Conservation (phyloP, 371 early-diverging fungal species). For the Haplosporangium sp. region DNA sequence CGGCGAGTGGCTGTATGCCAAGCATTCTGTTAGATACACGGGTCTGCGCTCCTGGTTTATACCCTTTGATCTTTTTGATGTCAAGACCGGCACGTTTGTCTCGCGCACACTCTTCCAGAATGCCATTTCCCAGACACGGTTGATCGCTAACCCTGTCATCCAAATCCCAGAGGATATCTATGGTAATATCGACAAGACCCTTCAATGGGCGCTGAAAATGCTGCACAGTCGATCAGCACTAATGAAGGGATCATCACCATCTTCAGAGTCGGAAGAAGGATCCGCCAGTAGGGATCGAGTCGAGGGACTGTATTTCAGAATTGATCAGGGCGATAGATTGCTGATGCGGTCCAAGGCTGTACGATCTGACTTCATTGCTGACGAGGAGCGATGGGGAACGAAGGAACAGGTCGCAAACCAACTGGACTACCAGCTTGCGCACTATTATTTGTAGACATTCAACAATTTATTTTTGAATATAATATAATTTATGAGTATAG, state of each 20-base stretch:
- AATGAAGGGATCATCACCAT: conserved; percentile 10
- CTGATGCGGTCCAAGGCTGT: conserved; percentile 60
- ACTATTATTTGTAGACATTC: background rate
- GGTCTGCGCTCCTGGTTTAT: conserved; percentile 59
- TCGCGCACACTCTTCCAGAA: conserved; percentile 35
- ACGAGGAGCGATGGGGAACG: conserved; percentile 60
- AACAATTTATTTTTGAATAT: background rate
- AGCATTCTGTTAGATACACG: conserved; percentile 61
- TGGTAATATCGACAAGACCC: conserved; percentile 34
- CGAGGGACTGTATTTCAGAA: conserved; percentile 46
- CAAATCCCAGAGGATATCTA: conserved; percentile 25
- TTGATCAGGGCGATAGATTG: conserved; percentile 56
- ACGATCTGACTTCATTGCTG: conserved; percentile 61
- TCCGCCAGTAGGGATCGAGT: conserved; percentile 19
- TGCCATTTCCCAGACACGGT: conserved; percentile 33
- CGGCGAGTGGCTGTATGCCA: conserved; percentile 68
- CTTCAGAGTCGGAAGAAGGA: background rate
- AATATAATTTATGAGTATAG: no score
- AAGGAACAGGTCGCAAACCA: conserved; percentile 49
- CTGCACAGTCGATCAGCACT: conserved; percentile 35
- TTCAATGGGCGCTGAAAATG: conserved; percentile 31
- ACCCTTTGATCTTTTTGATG: conserved; percentile 62
- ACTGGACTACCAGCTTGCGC: conserved; percentile 2
- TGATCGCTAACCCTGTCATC: conserved; percentile 26
- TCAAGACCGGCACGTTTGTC: conserved; percentile 53